Percentiles rank a stretch among this genome's conserved stretches.
Evolutionary conservation across 2,329 filamentous ascomycete species (phyloP).

Genomic region (Cercospora canescens): DNA sequence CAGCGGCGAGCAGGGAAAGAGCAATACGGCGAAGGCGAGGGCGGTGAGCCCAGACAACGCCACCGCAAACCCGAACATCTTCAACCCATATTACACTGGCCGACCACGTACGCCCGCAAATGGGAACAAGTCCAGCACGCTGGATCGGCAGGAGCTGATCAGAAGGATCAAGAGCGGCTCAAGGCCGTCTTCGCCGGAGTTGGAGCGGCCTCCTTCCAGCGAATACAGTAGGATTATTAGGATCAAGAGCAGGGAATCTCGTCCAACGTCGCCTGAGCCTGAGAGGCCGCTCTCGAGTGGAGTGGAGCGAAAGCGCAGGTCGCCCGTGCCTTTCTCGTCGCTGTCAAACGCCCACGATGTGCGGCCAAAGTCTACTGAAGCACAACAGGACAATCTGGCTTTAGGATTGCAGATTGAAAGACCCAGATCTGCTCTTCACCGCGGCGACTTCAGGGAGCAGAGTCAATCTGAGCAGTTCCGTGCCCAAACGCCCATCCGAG

Average conservation of each 20-base stretch:
- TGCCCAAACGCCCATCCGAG: slow-evolving; percentile 1
- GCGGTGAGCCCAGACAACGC: slow-evolving; percentile 23
- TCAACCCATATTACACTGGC: slow-evolving; percentile 40
- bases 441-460: slow-evolving; percentile 60
- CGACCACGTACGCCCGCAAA: slow-evolving; percentile 33
- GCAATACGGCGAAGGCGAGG: slow-evolving; percentile 11
- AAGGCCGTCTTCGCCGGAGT: slow-evolving; percentile 30
- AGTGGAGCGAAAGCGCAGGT: slow-evolving; percentile 45
- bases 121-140: slow-evolving; percentile 29
- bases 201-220: slow-evolving; percentile 22
- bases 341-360: slow-evolving; percentile 4
- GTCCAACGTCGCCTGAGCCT: slow-evolving; percentile 31
- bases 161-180: slow-evolving; percentile 69
- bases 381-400: slow-evolving; percentile 27
- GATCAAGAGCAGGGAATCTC: slow-evolving; percentile 61
- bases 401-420: slow-evolving; percentile 66
- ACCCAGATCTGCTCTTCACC: slow-evolving; percentile 71
- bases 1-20: slow-evolving; percentile 12
- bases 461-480: slow-evolving; percentile 21
- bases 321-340: slow-evolving; percentile 43
- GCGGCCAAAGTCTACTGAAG: slow-evolving; percentile 26
- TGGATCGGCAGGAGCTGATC: slow-evolving; percentile 76
- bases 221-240: slow-evolving; percentile 63
- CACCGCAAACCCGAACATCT: slow-evolving; percentile 28
- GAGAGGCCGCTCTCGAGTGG: slow-evolving; percentile 22